Percentiles rank a stretch among this genome's conserved stretches.
Evolutionary conservation across 2,329 filamentous ascomycete genomes (phyloP).

Genomic region (Pseudogymnoascus sp.): DNA sequence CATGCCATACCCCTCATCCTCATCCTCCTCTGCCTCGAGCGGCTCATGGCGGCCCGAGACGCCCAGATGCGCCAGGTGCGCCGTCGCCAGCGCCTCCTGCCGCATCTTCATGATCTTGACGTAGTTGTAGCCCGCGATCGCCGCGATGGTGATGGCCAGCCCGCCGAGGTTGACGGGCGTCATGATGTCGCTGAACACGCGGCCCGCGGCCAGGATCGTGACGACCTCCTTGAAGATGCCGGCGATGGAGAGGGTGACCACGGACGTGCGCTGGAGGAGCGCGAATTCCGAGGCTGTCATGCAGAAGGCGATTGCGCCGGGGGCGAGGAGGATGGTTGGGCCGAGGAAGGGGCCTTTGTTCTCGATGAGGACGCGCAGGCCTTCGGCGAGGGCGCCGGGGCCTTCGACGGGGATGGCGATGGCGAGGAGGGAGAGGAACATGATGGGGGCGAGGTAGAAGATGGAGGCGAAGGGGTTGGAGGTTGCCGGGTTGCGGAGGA

Average conservation of each 20-base stretch:
- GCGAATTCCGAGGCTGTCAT: conserved; percentile 98
- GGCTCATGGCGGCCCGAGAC: background rate
- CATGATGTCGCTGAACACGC: conserved; percentile 82
- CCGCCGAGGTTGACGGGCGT: conserved; percentile 83
- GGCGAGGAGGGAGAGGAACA: conserved; percentile 75
- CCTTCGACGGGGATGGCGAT: conserved; percentile 86
- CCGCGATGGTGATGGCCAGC: conserved; percentile 76
- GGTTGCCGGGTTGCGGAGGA: conserved; percentile 87
- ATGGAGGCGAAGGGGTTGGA: conserved; percentile 95
- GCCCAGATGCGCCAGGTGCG: conserved; percentile 28
- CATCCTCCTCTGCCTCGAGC: background rate
- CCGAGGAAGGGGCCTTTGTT: conserved; percentile 60
- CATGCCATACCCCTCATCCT: no score
- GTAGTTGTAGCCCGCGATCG: conserved; percentile 87
- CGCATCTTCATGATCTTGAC: conserved; percentile 90
- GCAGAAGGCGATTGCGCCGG: conserved; percentile 81
- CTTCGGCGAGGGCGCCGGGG: conserved; percentile 55
- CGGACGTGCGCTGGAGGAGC: conserved; percentile 84
- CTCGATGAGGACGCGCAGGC: conserved; percentile 53
- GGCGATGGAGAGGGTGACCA: conserved; percentile 91
- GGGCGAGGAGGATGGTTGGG: conserved; percentile 73
- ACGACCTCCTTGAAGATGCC: conserved; percentile 99
- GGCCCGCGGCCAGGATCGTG: conserved; percentile 79
- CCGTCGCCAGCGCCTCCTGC: conserved; percentile 54
- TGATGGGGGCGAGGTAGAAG: conserved; percentile 93